A percentile compares a stretch with the other conserved stretches of the same genome.
Evolutionary conservation across 2,329 filamentous ascomycete genomes (phyloP).

Genomic region (Plectosphaerella cucumerina): DNA sequence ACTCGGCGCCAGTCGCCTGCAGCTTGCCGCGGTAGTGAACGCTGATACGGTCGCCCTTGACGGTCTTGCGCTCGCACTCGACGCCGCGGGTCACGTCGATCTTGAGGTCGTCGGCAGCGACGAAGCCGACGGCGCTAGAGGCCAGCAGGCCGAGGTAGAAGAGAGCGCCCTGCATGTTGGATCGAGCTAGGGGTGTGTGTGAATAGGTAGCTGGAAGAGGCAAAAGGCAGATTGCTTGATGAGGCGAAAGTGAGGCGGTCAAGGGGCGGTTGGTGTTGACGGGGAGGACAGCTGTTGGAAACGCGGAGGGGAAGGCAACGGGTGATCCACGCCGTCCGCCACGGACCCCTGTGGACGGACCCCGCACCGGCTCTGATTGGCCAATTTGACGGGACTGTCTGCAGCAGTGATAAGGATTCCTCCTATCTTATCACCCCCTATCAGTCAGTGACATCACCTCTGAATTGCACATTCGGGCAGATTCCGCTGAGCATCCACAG

Average conservation of each 20-base stretch:
- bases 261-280: not conserved
- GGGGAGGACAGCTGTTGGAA: conserved; percentile 1
- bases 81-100: conserved; percentile 72
- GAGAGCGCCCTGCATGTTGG: conserved; percentile 45
- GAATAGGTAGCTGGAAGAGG: conserved; percentile 6
- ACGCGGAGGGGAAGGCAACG: not conserved
- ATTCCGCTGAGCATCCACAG: not conserved
- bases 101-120: conserved; percentile 60
- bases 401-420: too few species aligned
- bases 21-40: conserved; percentile 90
- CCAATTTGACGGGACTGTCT: not conserved
- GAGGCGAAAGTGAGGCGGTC: conserved; percentile 1
- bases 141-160: conserved; percentile 46
- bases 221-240: not conserved
- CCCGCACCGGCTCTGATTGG: not conserved
- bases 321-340: not conserved
- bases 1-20: conserved; percentile 67
- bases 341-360: not conserved
- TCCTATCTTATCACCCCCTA: too few species aligned
- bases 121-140: conserved; percentile 43
- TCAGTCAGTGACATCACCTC: not conserved
- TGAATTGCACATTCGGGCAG: not conserved
- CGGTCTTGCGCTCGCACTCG: conserved; percentile 74
- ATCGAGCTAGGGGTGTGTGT: conserved; percentile 2
- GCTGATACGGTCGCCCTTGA: conserved; percentile 71